phyloP scores from a whole-genome alignment of 2,329 filamentous ascomycete genomes.

The Colletotrichum lupini region DNA sequence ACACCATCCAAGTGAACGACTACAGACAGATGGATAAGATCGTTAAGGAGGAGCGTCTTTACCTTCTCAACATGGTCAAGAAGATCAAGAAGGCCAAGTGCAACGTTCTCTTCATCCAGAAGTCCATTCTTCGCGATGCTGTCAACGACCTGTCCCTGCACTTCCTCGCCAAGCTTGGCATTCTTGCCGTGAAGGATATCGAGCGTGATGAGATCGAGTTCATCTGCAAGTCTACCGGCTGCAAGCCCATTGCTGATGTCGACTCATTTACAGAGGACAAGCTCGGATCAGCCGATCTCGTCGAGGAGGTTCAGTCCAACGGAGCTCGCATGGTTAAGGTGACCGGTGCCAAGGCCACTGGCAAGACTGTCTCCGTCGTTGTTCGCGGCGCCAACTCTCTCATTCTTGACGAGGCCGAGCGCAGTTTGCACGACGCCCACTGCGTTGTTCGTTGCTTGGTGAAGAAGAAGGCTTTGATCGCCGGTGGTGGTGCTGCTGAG shows the following conservation, averaged over 20 bases:
- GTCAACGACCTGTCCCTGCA: slow-evolving; percentile 98
- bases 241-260: slow-evolving; percentile 98
- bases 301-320: slow-evolving; percentile 89
- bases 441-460: slow-evolving; percentile 97
- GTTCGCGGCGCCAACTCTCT: slow-evolving; percentile 93
- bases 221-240: slow-evolving; percentile 98
- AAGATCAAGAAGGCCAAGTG: slow-evolving; percentile 99
- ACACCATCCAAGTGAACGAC: slow-evolving; percentile 98
- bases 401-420: slow-evolving; percentile 97
- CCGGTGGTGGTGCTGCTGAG: slow-evolving; percentile 94
- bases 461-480: slow-evolving; percentile 99
- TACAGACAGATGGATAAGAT: slow-evolving; percentile 99
- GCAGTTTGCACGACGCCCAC: slow-evolving; percentile 94
- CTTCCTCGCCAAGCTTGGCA: slow-evolving; percentile 97
- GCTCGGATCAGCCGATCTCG: slow-evolving; percentile 90
- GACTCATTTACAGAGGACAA: slow-evolving; percentile 99
- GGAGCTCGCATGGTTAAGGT: slow-evolving; percentile 96
- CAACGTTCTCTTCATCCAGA: slow-evolving; percentile 97
- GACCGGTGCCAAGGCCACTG: slow-evolving; percentile 84
- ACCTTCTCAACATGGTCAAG: slow-evolving; percentile 98
- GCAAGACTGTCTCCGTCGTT: slow-evolving; percentile 93
- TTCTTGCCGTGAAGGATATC: slow-evolving; percentile 95
- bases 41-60: slow-evolving; percentile 97
- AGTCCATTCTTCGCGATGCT: slow-evolving; percentile 96
- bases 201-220: slow-evolving; percentile 99